These are phyloP conservation scores for Acer yangbiense DNA, from an alignment of 345 rosid species.

Conservation along the genomic window DNA sequence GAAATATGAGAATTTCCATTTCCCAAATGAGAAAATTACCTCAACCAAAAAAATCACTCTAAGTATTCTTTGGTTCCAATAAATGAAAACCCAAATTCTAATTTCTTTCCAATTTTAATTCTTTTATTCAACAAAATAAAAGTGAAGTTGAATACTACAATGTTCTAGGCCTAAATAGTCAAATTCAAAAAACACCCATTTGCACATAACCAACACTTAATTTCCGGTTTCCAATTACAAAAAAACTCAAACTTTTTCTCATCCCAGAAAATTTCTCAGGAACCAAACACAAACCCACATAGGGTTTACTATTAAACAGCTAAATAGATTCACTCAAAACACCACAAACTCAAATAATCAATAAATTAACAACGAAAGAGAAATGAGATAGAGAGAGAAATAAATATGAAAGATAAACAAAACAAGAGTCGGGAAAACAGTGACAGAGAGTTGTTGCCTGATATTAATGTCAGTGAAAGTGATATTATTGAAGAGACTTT, in stretches of 20 bases:
- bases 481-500: conserved; percentile 11
- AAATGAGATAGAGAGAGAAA: not conserved
- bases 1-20: not conserved
- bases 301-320: conserved; percentile 9
- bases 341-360: not conserved
- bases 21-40: not conserved
- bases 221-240: not conserved
- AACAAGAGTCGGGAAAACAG: not conserved
- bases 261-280: not conserved
- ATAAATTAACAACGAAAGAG: not conserved
- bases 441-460: conserved; percentile 34
- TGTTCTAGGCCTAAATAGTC: not conserved
- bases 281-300: conserved; percentile 15
- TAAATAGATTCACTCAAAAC: not conserved
- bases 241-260: not conserved
- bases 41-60: not conserved
- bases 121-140: not conserved
- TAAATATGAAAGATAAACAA: not conserved
- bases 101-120: not conserved
- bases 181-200: not conserved
- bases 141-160: not conserved
- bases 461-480: conserved; percentile 36
- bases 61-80: not conserved
- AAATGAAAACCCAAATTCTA: not conserved
- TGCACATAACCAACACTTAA: not conserved